Conservation (phyloP, 2,329 filamentous ascomycete species). For the Clonostachys sp. region DNA sequence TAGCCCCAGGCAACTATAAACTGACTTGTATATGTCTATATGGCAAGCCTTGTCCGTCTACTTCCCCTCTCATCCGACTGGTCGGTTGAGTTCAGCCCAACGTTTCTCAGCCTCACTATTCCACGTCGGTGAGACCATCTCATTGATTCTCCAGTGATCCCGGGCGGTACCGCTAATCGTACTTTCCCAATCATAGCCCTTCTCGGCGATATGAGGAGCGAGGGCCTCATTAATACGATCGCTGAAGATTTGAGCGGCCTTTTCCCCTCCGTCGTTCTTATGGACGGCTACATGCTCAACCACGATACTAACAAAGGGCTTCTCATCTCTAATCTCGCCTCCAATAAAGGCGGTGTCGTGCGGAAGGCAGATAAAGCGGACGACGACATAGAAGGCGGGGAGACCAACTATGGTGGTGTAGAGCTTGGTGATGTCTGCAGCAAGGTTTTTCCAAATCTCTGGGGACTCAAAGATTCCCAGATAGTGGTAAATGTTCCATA, state of each 20-base stretch:
- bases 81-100: constrained; percentile 14
- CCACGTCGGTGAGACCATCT: constrained; percentile 24
- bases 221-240: constrained; percentile 19
- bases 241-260: constrained; percentile 6
- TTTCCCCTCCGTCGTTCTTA: constrained; percentile 14
- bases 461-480: constrained; percentile 19
- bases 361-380: constrained; percentile 26
- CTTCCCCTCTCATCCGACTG: background rate
- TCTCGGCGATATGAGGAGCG: constrained; percentile 30
- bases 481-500: constrained; percentile 35
- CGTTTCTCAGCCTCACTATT: constrained; percentile 24
- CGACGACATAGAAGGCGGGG: constrained; percentile 37
- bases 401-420: constrained; percentile 16
- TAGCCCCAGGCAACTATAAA: no score
- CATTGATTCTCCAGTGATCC: constrained; percentile 36
- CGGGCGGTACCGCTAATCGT: constrained; percentile 32
- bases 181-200: constrained; percentile 37
- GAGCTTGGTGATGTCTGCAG: constrained; percentile 23
- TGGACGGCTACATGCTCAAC: constrained; percentile 14
- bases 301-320: constrained; percentile 26
- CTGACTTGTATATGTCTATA: no score
- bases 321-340: background rate
- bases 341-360: constrained; percentile 12
- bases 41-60: no score
- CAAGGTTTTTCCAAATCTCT: constrained; percentile 18